phyloP scores from a whole-genome alignment of 768 basidiomycete species.

The Candolleomyces eurysporus region DNA sequence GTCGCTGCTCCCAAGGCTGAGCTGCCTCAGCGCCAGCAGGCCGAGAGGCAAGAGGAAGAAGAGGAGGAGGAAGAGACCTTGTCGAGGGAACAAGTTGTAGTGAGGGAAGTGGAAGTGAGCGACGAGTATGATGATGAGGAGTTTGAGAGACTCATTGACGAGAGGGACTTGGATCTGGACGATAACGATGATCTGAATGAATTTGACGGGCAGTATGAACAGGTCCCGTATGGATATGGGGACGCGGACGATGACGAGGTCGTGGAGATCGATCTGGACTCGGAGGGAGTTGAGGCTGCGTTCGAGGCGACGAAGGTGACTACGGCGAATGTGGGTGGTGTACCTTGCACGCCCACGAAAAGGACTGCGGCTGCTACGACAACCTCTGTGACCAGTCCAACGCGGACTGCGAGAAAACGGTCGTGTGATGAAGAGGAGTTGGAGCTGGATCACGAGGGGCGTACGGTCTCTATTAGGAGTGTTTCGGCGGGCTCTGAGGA shows the following conservation, averaged over 20 bases:
- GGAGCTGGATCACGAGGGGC: background rate
- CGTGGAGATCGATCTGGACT: slow-evolving; percentile 5
- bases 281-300: background rate
- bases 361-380: no score
- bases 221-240: slow-evolving; percentile 6
- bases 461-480: background rate
- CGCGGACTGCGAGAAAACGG: slow-evolving; percentile 16
- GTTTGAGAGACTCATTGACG: background rate
- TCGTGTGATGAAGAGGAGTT: slow-evolving; percentile 23
- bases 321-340: no score
- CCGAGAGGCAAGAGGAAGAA: slow-evolving; percentile 12
- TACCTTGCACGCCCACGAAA: no score
- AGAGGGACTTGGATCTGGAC: background rate
- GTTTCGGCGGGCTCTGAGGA: background rate
- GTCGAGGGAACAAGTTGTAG: no score
- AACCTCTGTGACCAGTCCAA: background rate
- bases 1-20: slow-evolving; percentile 19
- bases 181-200: slow-evolving; percentile 11
- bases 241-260: slow-evolving; percentile 10
- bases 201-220: slow-evolving; percentile 13
- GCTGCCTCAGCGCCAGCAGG: slow-evolving; percentile 12
- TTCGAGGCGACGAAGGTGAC: no score
- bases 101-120: background rate
- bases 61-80: slow-evolving; percentile 11
- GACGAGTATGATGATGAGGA: background rate